A percentile compares a stretch with the other conserved stretches of the same genome.
phyloP scores from a whole-genome alignment of 2,329 filamentous ascomycete species.

The Aureobasidium sp. region DNA sequence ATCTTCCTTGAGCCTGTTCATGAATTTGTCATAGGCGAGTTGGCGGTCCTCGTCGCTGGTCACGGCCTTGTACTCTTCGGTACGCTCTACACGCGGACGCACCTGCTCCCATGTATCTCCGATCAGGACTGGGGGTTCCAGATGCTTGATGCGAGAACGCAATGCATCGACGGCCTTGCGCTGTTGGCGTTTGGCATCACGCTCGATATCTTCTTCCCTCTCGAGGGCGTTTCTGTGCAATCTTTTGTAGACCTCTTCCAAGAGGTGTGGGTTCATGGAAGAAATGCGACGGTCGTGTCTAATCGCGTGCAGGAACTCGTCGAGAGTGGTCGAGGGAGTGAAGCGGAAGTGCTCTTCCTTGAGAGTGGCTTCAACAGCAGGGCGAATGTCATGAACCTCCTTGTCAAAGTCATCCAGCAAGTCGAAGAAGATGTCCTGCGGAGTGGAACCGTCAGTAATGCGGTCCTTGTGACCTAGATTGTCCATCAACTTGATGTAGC shows the following conservation, averaged over 20 bases:
- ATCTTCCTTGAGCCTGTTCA: constrained; percentile 83
- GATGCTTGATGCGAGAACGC: constrained; percentile 76
- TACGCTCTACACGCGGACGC: constrained; percentile 66
- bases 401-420: constrained; percentile 88
- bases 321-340: constrained; percentile 56
- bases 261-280: constrained; percentile 78
- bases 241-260: constrained; percentile 75
- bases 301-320: constrained; percentile 78
- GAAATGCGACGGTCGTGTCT: constrained; percentile 78
- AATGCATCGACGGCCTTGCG: constrained; percentile 77
- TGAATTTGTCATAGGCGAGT: constrained; percentile 81
- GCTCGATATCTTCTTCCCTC: constrained; percentile 66
- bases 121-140: constrained; percentile 71
- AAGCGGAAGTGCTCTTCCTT: constrained; percentile 18
- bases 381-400: constrained; percentile 68
- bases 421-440: constrained; percentile 94
- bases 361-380: constrained; percentile 63
- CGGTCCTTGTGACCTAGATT: constrained; percentile 41
- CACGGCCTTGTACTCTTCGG: constrained; percentile 76
- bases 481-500: constrained; percentile 75
- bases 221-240: constrained; percentile 21
- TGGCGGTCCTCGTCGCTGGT: constrained; percentile 74
- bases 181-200: constrained; percentile 73
- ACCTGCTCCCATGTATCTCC: constrained; percentile 86
- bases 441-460: constrained; percentile 55